Percentiles rank a stretch among this genome's conserved stretches.
Evolutionary conservation across 208 protist species (phyloP).

Genomic region (Dictyostelium gargantuum): DNA sequence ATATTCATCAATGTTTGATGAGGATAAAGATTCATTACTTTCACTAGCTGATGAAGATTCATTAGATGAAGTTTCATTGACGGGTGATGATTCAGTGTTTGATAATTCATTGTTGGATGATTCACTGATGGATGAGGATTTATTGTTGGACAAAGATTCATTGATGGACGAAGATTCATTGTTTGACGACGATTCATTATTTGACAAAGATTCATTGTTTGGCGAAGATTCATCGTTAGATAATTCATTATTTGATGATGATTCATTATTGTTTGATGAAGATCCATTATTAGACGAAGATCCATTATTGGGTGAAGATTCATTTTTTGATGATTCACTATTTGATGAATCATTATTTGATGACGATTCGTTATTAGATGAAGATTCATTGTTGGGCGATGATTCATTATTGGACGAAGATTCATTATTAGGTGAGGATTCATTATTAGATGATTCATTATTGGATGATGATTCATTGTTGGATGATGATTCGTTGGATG

Average conservation of each 20-base stretch:
- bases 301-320: neutral
- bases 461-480: neutral
- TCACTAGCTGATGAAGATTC: too few relatives aligned
- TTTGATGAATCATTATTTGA: too few relatives aligned
- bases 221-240: neutral
- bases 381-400: neutral
- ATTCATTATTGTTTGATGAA: too few relatives aligned
- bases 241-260: neutral
- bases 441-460: neutral
- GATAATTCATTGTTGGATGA: neutral
- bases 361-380: too few relatives aligned
- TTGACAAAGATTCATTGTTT: neutral
- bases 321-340: too few relatives aligned
- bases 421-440: neutral
- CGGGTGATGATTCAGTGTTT: neutral
- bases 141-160: neutral
- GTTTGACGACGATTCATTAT: neutral
- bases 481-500: neutral
- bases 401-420: neutral
- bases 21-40: too few relatives aligned
- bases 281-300: neutral
- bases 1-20: too few relatives aligned
- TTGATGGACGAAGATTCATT: neutral
- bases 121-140: neutral
- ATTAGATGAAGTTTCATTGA: too few relatives aligned